Evolutionary conservation across 192 early-diverging fungal species (phyloP).

Genomic region (Backusella morwellensis): DNA sequence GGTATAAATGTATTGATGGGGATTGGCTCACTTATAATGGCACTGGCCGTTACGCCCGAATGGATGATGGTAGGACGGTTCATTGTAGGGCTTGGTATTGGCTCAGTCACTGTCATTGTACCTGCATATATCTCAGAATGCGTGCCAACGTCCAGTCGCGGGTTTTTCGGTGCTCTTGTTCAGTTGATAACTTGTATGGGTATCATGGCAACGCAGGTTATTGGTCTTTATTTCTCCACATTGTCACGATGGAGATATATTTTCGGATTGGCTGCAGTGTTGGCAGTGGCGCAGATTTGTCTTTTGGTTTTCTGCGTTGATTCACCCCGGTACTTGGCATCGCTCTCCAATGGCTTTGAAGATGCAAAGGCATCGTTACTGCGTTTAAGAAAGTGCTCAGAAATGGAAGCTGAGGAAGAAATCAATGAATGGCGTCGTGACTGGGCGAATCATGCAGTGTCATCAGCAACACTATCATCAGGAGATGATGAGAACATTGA

Average conservation of each 20-base stretch:
- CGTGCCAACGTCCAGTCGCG: conserved; percentile 64
- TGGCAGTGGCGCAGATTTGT: conserved; percentile 62
- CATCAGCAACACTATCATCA: conserved; percentile 8
- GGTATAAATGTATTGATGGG: conserved; percentile 64
- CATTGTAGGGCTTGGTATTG: conserved; percentile 74
- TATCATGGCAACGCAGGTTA: conserved; percentile 71
- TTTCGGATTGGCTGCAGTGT: conserved; percentile 54
- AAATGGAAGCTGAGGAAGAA: conserved; percentile 49
- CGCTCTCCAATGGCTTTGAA: conserved; percentile 43
- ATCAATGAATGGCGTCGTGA: conserved; percentile 48
- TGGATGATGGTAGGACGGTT: conserved; percentile 67
- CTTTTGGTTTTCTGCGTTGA: conserved; percentile 78
- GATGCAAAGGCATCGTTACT: conserved; percentile 54
- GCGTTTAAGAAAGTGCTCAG: conserved; percentile 47
- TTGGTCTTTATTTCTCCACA: conserved; percentile 61
- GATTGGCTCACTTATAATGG: conserved; percentile 60
- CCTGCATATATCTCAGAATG: conserved; percentile 83
- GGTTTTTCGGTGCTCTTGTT: conserved; percentile 77
- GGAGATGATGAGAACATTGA: background rate
- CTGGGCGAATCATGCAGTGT: conserved; percentile 24
- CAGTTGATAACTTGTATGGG: conserved; percentile 84
- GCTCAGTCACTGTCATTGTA: conserved; percentile 71
- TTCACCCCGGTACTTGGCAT: conserved; percentile 69
- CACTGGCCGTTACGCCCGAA: conserved; percentile 48
- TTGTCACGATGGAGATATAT: conserved; percentile 71